Base-by-base conservation (phyloP, 2,329 filamentous ascomycete genomes). In the Beauveria pseudobassiana region DNA sequence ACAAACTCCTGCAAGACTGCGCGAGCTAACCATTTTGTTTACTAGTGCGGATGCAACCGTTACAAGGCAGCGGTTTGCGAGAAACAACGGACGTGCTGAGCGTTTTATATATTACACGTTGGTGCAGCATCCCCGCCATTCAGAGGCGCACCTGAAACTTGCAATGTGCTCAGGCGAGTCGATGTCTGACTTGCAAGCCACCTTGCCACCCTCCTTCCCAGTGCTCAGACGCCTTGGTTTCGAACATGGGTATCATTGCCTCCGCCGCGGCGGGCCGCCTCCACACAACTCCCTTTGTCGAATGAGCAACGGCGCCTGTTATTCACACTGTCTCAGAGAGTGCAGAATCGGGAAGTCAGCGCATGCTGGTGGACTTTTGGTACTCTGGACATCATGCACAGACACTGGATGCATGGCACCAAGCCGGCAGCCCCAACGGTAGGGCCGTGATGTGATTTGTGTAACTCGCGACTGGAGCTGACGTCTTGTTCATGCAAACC, bases 251-350 rank as follows among this genome's bases (percentile, higher is more conserved):
- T 24, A 10, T 30, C 16, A 43, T 34, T 43, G 53, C 40, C 34
- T 30, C 34, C 46, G 34, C 56, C 56, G 56, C 56, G 46, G 56
- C 56, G 56, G 56, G 56, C 55, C 43, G 46, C 56, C 46, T 51
- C 56, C 56, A 43, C 56, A 50, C 46, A 34, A 43, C 18, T 18
- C 24, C 48, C 24, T 28, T 28, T n/a, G 34, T 59, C 56, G 38
- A 51, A 43, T 30, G 34, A 30, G 34, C 53, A 46, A 34, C 40
- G 9, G 26, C 40, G 55, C 28, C n/a, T 50, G 5, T 28, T 42
- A 16, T 40, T 38, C 20, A 30, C n/a, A 42, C 7, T 43, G 56
- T 50, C 56, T 59, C 56, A 34, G 46, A 43, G 22, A 20, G 7
- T 51, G 34, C 46, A 30, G 34, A 51, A 59, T 42, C 34, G 38